These are phyloP conservation scores for Penicillium decumbens DNA, from an alignment of 2,329 filamentous ascomycete species.

Conservation along the genomic window DNA sequence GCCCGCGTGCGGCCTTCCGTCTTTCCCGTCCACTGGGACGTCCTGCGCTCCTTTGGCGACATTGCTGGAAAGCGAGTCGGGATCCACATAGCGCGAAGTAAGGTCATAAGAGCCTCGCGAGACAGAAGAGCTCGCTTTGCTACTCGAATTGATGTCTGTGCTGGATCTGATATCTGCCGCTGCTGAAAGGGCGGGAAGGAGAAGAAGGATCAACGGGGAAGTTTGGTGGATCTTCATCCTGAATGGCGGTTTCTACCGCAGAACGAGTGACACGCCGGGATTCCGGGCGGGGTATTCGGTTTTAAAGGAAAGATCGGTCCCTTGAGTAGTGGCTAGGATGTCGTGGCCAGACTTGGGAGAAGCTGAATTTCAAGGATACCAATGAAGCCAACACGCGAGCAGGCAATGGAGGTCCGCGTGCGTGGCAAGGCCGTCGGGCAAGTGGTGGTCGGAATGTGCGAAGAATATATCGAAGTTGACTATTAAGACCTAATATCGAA, in stretches of 20 bases:
- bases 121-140: conserved; percentile 12
- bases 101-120: conserved; percentile 11
- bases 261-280: conserved; percentile 9
- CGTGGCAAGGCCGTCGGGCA: background rate
- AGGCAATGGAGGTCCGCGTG: background rate
- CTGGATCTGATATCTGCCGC: conserved; percentile 13
- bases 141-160: conserved; percentile 13
- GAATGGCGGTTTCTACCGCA: conserved; percentile 1
- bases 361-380: background rate
- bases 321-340: background rate
- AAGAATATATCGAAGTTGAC: background rate
- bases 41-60: conserved; percentile 61
- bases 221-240: conserved; percentile 35
- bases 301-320: background rate
- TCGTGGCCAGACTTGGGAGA: background rate
- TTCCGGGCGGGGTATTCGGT: background rate
- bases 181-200: conserved; percentile 34
- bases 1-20: conserved; percentile 88
- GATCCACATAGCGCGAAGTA: conserved; percentile 15
- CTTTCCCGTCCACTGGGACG: conserved; percentile 84
- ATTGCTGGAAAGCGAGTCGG: conserved; percentile 20
- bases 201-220: conserved; percentile 32
- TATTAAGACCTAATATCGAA: conserved; percentile 1
- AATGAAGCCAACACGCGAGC: background rate
- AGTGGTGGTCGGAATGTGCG: background rate